Percentiles rank a stretch among this genome's conserved stretches.
phyloP scores from a whole-genome alignment of 352 stramenopile species.

The Hyaloperonospora brassicae region DNA sequence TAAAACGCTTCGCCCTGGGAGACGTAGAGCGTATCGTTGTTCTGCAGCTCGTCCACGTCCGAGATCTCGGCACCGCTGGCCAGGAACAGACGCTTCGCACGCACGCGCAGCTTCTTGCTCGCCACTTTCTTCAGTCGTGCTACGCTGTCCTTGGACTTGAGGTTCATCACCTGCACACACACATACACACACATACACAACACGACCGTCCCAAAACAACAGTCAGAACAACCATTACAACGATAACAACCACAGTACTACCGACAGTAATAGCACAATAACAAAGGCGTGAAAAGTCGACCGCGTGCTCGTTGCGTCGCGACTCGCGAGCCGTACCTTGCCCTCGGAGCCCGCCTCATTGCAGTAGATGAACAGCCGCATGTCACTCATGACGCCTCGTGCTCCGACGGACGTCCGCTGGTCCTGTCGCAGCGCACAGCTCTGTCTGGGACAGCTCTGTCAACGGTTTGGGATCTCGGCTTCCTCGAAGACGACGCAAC shows the following conservation, averaged over 20 bases:
- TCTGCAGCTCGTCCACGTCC: conserved; percentile 82
- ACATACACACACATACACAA: too few species aligned
- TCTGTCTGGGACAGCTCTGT: too few species aligned
- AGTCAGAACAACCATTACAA: too few species aligned
- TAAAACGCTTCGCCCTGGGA: conserved; percentile 82
- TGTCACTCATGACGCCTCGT: conserved; percentile 52
- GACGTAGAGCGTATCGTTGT: conserved; percentile 85
- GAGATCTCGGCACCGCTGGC: conserved; percentile 76
- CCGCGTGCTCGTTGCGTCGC: not conserved
- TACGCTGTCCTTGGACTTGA: conserved; percentile 65
- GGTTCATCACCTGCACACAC: conserved; percentile 64
- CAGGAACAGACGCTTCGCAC: conserved; percentile 71
- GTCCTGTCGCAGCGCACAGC: conserved; percentile 8
- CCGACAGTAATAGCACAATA: not conserved
- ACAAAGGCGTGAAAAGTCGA: conserved; percentile 1
- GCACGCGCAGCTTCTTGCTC: conserved; percentile 79
- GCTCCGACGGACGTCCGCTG: conserved; percentile 2
- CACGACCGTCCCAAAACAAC: too few species aligned
- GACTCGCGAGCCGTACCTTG: conserved; percentile 31
- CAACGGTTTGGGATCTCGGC: conserved; percentile 17
- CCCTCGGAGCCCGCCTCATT: conserved; percentile 78
- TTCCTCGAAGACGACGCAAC: conserved; percentile 24
- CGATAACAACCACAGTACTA: too few species aligned
- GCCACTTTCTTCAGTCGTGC: conserved; percentile 71
- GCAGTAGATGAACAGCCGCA: conserved; percentile 83